Evolutionary conservation across 2,329 filamentous ascomycete genomes (phyloP), one percentile per base, ranked within the genome.

Genomic region (Colletotrichum lindemuthianum): DNA sequence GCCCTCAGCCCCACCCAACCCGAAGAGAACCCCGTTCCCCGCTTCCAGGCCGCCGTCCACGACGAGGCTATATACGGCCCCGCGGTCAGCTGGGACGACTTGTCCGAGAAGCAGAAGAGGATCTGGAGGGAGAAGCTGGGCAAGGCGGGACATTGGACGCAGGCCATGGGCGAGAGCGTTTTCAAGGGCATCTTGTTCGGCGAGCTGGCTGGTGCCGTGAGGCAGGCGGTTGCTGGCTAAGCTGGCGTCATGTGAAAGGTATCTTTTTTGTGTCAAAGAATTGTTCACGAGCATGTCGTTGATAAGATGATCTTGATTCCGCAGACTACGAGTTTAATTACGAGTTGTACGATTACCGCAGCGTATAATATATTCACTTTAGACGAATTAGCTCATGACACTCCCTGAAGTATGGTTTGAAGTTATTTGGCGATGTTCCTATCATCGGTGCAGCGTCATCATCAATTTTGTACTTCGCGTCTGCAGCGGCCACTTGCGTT

Each of bases 121-220:
- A 79, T 81, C 15, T 96, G 93, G 93, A 92, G 88, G 78, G 77
- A 85, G 69, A 86, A 84, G 72, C 82, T 96, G 40, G 81, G 82
- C 59, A 83, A 89, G 59, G 89, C 91, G 0, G 92, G 92, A 0
- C 87, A 93, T 68, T 96, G 92, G 92, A 86, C 86, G n/a, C 88
- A 90, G 73, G 83, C 87, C 41, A 91, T 95, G 82, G 91, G 92
- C 3, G 92, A 95, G 79, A 84, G 82, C 9, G 86, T 96, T 36
- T 85, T 96, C 69, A 88, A 89, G 77, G 91, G 92, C 3, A 86
- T 96, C 37, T 79, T 96, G 67, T 96, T 96, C 77, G 86, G 88
- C 16, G 86, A 93, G 77, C 81, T 92, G 68, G 90, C 86, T 1
- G 90, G 86, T 2, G 78, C 83, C 55, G 86, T 91, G 13, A 85